Percentiles rank a stretch among this genome's conserved stretches.
phyloP scores from a whole-genome alignment of 139 green algal genomes.

The Micractinium sp. region DNA sequence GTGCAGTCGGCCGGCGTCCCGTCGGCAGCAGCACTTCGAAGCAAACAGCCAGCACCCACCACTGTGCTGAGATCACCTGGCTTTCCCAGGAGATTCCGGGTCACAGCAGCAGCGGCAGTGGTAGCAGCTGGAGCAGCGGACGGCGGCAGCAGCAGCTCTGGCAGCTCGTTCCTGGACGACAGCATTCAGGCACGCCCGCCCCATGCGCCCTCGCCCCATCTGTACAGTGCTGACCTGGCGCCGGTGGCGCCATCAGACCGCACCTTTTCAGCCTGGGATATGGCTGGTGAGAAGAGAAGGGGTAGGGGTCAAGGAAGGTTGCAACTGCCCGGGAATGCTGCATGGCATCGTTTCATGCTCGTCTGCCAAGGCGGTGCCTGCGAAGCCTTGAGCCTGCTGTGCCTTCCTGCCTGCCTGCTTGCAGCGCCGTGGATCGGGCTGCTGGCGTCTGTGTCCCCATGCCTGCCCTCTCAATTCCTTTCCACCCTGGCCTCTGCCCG shows the following conservation, averaged over 20 bases:
- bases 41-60: too few relatives aligned
- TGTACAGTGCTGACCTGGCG: neutral
- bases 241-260: neutral
- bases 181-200: neutral
- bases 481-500: too few relatives aligned
- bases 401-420: neutral
- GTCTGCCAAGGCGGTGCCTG: neutral
- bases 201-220: neutral
- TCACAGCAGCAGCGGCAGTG: too few relatives aligned
- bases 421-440: constrained; percentile 8
- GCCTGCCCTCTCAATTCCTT: neutral
- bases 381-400: neutral
- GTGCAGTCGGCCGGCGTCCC: neutral
- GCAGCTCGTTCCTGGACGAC: neutral
- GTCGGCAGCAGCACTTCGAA: too few relatives aligned
- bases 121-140: neutral
- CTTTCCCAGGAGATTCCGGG: too few relatives aligned
- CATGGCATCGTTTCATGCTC: neutral
- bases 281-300: neutral
- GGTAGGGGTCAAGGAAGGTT: neutral
- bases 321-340: too few relatives aligned
- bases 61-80: too few relatives aligned
- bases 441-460: neutral
- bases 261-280: neutral
- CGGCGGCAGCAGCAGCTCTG: neutral